Percentiles rank a stretch among this genome's conserved stretches.
Evolutionary conservation across 2,329 filamentous ascomycete species (phyloP).

Genomic region (Fusarium compactum): DNA sequence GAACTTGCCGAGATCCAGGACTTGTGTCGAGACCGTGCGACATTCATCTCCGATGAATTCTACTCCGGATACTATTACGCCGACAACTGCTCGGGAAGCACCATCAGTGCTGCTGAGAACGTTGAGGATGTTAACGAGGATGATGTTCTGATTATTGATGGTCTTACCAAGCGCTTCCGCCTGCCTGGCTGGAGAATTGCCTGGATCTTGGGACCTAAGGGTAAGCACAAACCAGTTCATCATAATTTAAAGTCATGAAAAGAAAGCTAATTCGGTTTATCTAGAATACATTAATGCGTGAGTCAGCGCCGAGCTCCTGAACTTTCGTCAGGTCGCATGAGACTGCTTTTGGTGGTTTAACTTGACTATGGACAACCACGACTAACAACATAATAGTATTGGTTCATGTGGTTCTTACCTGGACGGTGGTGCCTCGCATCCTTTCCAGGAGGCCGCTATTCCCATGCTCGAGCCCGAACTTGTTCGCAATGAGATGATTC

Average conservation of each 20-base stretch:
- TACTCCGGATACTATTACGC: constrained; percentile 98
- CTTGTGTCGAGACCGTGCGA: constrained; percentile 89
- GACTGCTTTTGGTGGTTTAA: neutral
- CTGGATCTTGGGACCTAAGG: constrained; percentile 94
- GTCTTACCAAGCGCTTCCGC: constrained; percentile 95
- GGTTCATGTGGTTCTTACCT: constrained; percentile 94
- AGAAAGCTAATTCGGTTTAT: constrained; percentile 19
- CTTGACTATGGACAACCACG: neutral
- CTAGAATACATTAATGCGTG: constrained; percentile 87
- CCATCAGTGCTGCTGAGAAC: constrained; percentile 77
- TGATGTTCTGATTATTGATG: constrained; percentile 94
- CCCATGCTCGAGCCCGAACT: constrained; percentile 90
- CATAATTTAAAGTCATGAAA: neutral
- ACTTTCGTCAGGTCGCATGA: neutral
- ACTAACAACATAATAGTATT: constrained; percentile 64
- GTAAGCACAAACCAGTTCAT: constrained; percentile 45
- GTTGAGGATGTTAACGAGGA: constrained; percentile 90
- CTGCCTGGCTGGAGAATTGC: constrained; percentile 96
- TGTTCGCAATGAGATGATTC: constrained; percentile 87
- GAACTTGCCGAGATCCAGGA: constrained; percentile 93
- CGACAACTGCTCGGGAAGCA: constrained; percentile 86
- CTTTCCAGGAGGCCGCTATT: constrained; percentile 94
- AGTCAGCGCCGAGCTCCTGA: constrained; percentile 40
- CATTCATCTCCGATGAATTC: constrained; percentile 96
- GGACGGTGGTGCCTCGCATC: constrained; percentile 92